Base-by-base conservation (phyloP, 2,329 filamentous ascomycete genomes). In the Akanthomyces muscarius region DNA sequence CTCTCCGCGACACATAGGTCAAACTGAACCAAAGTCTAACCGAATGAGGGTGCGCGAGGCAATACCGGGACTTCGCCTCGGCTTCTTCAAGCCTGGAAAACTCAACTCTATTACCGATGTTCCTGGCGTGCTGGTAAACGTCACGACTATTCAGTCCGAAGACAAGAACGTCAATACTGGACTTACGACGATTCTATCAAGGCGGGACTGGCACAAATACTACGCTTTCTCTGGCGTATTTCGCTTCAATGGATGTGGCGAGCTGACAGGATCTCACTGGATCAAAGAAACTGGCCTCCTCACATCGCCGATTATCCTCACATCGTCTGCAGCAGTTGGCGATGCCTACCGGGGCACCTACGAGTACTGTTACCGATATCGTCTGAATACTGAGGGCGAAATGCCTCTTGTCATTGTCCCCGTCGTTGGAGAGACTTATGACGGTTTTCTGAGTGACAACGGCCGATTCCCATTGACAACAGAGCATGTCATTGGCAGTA, bases 201-300 rank as follows among this genome's bases (percentile, higher is more conserved):
- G 80, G 13, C 51, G 67, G 5, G 71, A 78, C 53, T 83, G 80
- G 80, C 75, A 75, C 68, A 64, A 74, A 51, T 73, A 76, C 11
- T 78, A 78, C 47, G 79, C 76, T 61, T 79, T 82, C 53, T 77
- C 80, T 4, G 78, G 78, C n/a, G 68, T 83, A 54, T 87, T 87
- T 73, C 79, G 81, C 65, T 87, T 89, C 76, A 89, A 89, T 67
- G 86, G 86, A 61, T 82, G 81, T 52, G 86, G 86, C 48, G 85
- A 88, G 71, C 76, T 88, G 75, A 88, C 86, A 0, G 85, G 85
- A 2, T 77, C 76, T 11, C 83, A 87, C 67, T 86, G 83, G 81
- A 82, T 88, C 64, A 78, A 84, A 18, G 86, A 89, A 70, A 84
- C 84, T 0, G 85, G 86, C 0, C 75, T 86, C 4, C 72, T 87